Evolutionary conservation across 495 filamentous ascomycete genomes (phyloP), one percentile per base, ranked within the genome.

Genomic region (Ascodesmis nigricans): DNA sequence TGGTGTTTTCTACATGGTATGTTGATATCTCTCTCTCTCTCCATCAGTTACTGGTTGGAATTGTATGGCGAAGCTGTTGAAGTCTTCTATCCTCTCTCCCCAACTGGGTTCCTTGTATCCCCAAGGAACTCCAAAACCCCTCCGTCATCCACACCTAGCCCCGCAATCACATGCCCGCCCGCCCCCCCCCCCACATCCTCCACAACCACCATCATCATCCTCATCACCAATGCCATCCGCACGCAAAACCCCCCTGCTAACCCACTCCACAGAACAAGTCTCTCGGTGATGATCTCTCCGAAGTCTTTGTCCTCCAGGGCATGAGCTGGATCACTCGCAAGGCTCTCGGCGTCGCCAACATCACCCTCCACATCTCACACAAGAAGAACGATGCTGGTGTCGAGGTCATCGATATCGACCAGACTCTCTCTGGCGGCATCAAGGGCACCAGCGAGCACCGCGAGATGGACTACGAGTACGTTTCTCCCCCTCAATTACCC

Each of bases 271-370:
- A 87, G 80, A 82, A 90, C 63, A 75, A 83, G 53, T 60, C 64
- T 45, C 66, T 80, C 48, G 84, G 78, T 45, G 66, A 71, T 53
- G 58, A 65, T 47, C 59, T 68, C 24, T 78, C 87, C 42, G 59
- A 74, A 5, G 62, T 78, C 38, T 73, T 92, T 28, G 7, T 33
- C 11, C 17, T 70, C 58, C 87, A 93, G 69, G 74, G 74, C 56
- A 58, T 97, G 33, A 55, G 71, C 62, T 97, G 76, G 77, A 43
- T 80, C 35, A 64, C 68, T 22, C 84, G 87, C 56, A 80, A 75
- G 60, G 65, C 66, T 29, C 72, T 91, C 54, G 46, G 55, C 42
- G 47, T 71, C 5, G 76, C 82, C 2, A 78, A 70, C 18, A 53
- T 93, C 13, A 80, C 74, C 8, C 67, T 91, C 15, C 44, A 66